Evolutionary conservation across 495 filamentous ascomycete genomes (phyloP).

Genomic region (Hypoxylon fuscum): DNA sequence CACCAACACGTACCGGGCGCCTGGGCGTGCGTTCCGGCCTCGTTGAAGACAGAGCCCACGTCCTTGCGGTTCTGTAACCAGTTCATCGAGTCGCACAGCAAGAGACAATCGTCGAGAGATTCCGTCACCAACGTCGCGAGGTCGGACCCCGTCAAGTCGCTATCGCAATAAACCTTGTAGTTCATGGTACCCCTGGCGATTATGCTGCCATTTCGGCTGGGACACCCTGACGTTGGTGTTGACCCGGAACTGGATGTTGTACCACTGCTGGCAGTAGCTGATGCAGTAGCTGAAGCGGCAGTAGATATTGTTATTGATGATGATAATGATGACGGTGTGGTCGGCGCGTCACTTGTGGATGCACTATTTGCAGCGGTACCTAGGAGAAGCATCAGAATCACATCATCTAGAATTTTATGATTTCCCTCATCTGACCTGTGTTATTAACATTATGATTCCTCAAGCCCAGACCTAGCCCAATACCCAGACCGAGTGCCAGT

Average conservation of each 20-base stretch:
- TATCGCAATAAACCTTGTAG: constrained; percentile 22
- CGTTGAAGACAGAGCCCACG: constrained; percentile 20
- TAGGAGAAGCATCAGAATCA: constrained; percentile 16
- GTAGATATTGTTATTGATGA: no score
- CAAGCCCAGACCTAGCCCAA: constrained; percentile 17
- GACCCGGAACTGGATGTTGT: constrained; percentile 6
- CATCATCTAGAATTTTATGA: not conserved
- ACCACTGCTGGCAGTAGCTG: constrained; percentile 3
- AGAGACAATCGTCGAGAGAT: constrained; percentile 22
- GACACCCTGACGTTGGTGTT: constrained; percentile 8
- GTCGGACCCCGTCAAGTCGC: constrained; percentile 26
- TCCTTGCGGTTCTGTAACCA: constrained; percentile 11
- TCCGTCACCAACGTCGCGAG: constrained; percentile 6
- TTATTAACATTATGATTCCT: constrained; percentile 11
- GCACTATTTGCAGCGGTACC: constrained; percentile 2
- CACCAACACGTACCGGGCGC: constrained; percentile 18
- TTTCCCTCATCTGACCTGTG: constrained; percentile 9
- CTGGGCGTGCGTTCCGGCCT: constrained; percentile 6
- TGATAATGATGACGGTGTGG: not conserved
- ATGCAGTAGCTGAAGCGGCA: constrained; percentile 3
- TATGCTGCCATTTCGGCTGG: constrained; percentile 6
- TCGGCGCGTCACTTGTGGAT: not conserved
- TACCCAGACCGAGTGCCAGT: constrained; percentile 20
- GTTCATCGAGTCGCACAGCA: constrained; percentile 32
- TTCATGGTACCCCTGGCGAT: not conserved